These are phyloP conservation scores for Lophiostoma macrostomum DNA, from an alignment of 495 filamentous ascomycete genomes.

Conservation along the genomic window DNA sequence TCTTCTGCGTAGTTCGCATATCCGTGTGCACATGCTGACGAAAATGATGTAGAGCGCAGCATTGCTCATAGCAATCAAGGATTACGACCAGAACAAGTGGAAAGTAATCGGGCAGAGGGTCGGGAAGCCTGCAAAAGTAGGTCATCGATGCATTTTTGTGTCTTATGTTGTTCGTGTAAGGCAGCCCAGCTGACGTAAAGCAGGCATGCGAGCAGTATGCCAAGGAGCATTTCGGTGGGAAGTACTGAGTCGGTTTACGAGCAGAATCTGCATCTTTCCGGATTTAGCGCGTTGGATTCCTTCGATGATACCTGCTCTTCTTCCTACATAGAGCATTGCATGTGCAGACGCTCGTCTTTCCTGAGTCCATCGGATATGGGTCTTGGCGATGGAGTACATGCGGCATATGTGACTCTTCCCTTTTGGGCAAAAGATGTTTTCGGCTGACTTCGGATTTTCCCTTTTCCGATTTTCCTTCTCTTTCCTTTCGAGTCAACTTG, in stretches of 20 bases:
- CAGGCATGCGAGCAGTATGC: constrained; percentile 98
- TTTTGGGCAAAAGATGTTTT: constrained; percentile 15
- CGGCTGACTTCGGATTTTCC: not conserved
- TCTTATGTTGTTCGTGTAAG: constrained; percentile 2
- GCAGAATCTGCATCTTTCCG: constrained; percentile 37
- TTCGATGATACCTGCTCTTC: constrained; percentile 38
- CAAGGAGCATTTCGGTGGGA: constrained; percentile 83
- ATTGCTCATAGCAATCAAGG: constrained; percentile 89
- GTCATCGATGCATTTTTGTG: not conserved
- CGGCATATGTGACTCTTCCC: constrained; percentile 19
- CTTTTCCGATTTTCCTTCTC: constrained; percentile 1
- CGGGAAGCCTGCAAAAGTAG: constrained; percentile 94
- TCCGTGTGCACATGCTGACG: constrained; percentile 36
- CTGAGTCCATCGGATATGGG: constrained; percentile 24
- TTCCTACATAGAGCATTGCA: constrained; percentile 36
- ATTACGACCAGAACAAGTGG: constrained; percentile 98
- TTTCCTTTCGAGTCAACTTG: too few relatives aligned
- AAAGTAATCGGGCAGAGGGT: constrained; percentile 95
- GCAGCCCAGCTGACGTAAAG: constrained; percentile 31
- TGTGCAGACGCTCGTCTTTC: constrained; percentile 32
- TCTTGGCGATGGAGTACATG: constrained; percentile 26
- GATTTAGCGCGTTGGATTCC: constrained; percentile 30
- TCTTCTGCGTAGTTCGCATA: constrained; percentile 26
- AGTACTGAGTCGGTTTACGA: constrained; percentile 39
- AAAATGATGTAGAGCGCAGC: constrained; percentile 64